Percentiles rank a stretch among this genome's conserved stretches.
Evolutionary conservation across 2,329 filamentous ascomycete species (phyloP).

Genomic region (Camillea tinctor): DNA sequence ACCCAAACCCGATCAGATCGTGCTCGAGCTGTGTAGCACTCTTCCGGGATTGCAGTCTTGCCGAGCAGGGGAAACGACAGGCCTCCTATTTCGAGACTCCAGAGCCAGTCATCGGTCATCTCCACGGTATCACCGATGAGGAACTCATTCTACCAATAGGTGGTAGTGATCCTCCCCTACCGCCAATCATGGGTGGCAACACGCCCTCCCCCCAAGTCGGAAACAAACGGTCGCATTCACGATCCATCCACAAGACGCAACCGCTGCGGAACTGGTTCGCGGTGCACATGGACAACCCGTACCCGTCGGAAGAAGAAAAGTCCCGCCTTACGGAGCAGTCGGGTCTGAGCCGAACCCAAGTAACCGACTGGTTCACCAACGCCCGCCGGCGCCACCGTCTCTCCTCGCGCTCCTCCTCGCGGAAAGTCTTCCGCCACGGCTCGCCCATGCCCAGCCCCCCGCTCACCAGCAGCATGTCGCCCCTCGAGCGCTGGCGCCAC

Average conservation of each 20-base stretch:
- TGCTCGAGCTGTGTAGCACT: slow-evolving; percentile 52
- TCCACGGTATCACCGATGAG: slow-evolving; percentile 48
- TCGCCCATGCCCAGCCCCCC: slow-evolving; percentile 45
- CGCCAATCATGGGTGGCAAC: no score
- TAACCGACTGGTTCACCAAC: slow-evolving; percentile 52
- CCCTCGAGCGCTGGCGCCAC: slow-evolving; percentile 44
- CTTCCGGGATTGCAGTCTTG: slow-evolving; percentile 49
- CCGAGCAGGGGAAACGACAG: slow-evolving; percentile 43
- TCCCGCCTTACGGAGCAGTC: slow-evolving; percentile 39
- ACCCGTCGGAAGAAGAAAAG: slow-evolving; percentile 48
- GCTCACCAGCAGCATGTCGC: slow-evolving; percentile 39
- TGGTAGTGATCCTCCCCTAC: no score
- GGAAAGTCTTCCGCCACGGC: slow-evolving; percentile 35
- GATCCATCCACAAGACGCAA: slow-evolving; percentile 45
- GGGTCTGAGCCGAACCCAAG: slow-evolving; percentile 44
- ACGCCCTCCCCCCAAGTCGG: neutral
- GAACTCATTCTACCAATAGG: neutral
- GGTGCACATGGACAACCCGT: slow-evolving; percentile 44
- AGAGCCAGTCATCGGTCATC: slow-evolving; percentile 45
- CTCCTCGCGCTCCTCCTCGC: slow-evolving; percentile 22
- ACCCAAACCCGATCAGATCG: slow-evolving; percentile 47
- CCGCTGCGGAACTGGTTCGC: slow-evolving; percentile 47
- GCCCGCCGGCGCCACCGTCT: slow-evolving; percentile 47
- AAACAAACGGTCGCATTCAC: slow-evolving; percentile 36
- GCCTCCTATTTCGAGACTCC: slow-evolving; percentile 46